A percentile compares a stretch with the other conserved stretches of the same genome.
phyloP scores from a whole-genome alignment of 176 grass and related monocot genomes.

The Saccharum spontaneum region DNA sequence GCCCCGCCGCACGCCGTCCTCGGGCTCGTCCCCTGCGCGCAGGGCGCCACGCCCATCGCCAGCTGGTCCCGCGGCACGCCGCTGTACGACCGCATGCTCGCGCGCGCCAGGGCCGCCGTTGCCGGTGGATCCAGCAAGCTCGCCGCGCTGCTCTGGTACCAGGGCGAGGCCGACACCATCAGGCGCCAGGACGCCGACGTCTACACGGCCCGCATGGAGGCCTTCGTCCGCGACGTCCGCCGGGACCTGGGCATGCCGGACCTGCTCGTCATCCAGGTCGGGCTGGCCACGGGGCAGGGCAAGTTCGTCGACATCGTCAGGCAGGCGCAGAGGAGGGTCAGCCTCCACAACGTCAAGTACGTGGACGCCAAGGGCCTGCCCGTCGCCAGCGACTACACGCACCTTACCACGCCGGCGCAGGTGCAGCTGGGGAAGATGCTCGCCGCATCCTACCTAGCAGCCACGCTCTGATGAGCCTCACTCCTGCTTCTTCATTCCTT shows the following conservation, averaged over 20 bases:
- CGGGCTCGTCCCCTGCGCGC: constrained; percentile 64
- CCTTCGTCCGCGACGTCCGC: constrained; percentile 36
- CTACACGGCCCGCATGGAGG: constrained; percentile 44
- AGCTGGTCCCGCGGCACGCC: constrained; percentile 43
- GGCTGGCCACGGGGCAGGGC: constrained; percentile 85
- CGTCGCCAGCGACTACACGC: constrained; percentile 57
- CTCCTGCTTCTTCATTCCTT: too few relatives aligned
- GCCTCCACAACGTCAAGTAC: constrained; percentile 45
- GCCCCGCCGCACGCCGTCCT: neutral
- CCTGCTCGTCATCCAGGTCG: constrained; percentile 65
- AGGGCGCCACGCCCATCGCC: constrained; percentile 60
- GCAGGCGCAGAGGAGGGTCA: constrained; percentile 54
- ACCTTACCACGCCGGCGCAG: constrained; percentile 74
- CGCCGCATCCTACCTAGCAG: constrained; percentile 48
- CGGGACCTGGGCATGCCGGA: constrained; percentile 41
- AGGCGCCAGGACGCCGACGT: constrained; percentile 25
- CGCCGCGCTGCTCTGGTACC: constrained; percentile 65
- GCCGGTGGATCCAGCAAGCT: neutral
- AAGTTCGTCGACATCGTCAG: constrained; percentile 56
- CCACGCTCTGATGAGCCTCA: neutral
- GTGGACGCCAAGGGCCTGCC: constrained; percentile 79
- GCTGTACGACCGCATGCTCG: constrained; percentile 45
- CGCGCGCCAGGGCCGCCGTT: constrained; percentile 10
- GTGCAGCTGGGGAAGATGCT: constrained; percentile 68
- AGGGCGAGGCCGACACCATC: constrained; percentile 72